phyloP scores from a whole-genome alignment of 2,329 filamentous ascomycete species.

The Sporothrix euskadiensis region DNA sequence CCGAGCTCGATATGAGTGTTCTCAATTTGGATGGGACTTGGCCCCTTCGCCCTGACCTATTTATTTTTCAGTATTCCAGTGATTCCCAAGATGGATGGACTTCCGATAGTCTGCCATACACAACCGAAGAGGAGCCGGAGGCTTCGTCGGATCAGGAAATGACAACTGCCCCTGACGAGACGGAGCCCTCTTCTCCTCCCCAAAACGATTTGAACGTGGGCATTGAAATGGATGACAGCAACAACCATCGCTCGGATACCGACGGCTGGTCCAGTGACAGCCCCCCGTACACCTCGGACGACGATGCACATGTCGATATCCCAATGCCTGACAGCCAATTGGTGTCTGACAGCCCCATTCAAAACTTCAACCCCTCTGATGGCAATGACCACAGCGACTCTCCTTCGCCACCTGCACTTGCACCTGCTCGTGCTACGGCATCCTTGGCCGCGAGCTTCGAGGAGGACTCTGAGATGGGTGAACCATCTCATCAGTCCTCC shows the following conservation, averaged over 20 bases:
- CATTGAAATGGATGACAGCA: not conserved
- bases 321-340: not conserved
- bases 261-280: constrained; percentile 11
- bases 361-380: not conserved
- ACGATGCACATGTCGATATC: no score
- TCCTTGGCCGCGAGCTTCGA: not conserved
- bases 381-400: not conserved
- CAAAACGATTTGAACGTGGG: not conserved
- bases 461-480: not conserved
- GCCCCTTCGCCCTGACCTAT: no score
- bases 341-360: not conserved
- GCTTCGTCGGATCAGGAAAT: not conserved
- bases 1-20: no score
- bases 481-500: not conserved
- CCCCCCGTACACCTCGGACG: not conserved
- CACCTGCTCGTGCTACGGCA: not conserved
- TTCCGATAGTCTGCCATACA: not conserved
- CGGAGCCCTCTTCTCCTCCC: not conserved
- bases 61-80: no score
- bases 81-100: not conserved
- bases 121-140: not conserved
- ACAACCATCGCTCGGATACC: not conserved
- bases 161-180: not conserved
- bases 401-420: not conserved
- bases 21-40: no score